A percentile compares a stretch with the other conserved stretches of the same genome.
Evolutionary conservation across 345 rosid species (phyloP).

Genomic region (Arabis hirsuta): DNA sequence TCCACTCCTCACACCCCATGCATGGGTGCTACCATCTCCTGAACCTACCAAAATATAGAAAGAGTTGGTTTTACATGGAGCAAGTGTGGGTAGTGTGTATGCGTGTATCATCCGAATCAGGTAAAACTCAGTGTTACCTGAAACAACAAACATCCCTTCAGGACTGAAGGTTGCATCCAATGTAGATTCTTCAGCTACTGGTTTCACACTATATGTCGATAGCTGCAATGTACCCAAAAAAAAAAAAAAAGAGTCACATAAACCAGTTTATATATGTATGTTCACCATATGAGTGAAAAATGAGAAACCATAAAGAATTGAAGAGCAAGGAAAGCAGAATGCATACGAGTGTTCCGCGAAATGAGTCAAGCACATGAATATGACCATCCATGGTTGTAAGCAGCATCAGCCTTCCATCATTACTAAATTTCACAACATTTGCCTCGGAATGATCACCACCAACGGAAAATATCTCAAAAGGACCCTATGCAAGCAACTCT

Average conservation of each 20-base stretch:
- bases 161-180: slow-evolving; percentile 98
- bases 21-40: slow-evolving; percentile 88
- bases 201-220: slow-evolving; percentile 81
- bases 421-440: slow-evolving; percentile 86
- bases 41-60: slow-evolving; percentile 61
- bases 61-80: not conserved
- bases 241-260: not conserved
- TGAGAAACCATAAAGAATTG: not conserved
- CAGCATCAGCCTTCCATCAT: slow-evolving; percentile 91
- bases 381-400: slow-evolving; percentile 89
- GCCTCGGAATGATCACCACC: slow-evolving; percentile 91
- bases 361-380: slow-evolving; percentile 90
- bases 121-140: slow-evolving; percentile 55
- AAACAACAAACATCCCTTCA: slow-evolving; percentile 86
- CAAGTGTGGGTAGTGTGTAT: not conserved
- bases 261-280: not conserved
- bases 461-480: slow-evolving; percentile 84
- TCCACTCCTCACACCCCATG: slow-evolving; percentile 89
- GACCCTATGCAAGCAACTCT: slow-evolving; percentile 57
- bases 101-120: not conserved
- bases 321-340: slow-evolving; percentile 8
- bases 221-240: slow-evolving; percentile 58
- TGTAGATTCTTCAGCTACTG: slow-evolving; percentile 77
- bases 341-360: slow-evolving; percentile 87
- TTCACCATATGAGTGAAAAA: not conserved